A percentile compares a stretch with the other conserved stretches of the same genome.
Conservation (phyloP, 208 protist species). For the Acanthamoeba sp. region DNA sequence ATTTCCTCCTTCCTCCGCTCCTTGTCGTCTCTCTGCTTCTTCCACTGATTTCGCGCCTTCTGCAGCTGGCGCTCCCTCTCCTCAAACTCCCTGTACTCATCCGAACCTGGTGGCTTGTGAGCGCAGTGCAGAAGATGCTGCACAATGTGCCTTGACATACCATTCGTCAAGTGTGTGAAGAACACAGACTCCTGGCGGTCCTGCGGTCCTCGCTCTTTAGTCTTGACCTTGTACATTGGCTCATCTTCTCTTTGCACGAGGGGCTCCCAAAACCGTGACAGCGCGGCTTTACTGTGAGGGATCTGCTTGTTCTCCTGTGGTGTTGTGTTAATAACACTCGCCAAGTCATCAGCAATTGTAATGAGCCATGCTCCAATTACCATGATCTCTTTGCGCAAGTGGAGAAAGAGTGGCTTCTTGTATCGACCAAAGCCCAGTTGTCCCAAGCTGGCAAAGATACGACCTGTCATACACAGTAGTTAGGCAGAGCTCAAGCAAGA, state of each 20-base stretch:
- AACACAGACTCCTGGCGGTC: constrained; percentile 50
- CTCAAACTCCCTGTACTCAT: neutral
- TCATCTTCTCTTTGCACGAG: neutral
- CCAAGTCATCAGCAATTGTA: neutral
- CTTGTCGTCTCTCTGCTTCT: constrained; percentile 28
- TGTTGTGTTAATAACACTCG: too few species aligned
- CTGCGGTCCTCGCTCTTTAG: constrained; percentile 13
- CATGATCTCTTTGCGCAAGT: constrained; percentile 40
- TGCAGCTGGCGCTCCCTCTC: neutral
- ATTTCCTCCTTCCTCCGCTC: neutral
- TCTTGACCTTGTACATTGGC: neutral
- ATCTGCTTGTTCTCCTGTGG: constrained; percentile 39
- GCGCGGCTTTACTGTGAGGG: neutral
- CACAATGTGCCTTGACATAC: neutral
- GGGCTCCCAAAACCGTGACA: neutral
- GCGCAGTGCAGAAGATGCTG: neutral
- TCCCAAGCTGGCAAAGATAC: constrained; percentile 7
- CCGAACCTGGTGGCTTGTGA: neutral
- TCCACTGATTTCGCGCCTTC: neutral
- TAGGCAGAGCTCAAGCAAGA: neutral
- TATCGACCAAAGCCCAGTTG: constrained; percentile 51
- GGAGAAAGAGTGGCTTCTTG: constrained; percentile 5
- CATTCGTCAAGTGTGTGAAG: constrained; percentile 28
- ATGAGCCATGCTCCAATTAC: neutral
- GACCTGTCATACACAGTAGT: neutral